Base-by-base conservation (phyloP, 2,329 filamentous ascomycete genomes). In the Aspergillus fischeri region DNA sequence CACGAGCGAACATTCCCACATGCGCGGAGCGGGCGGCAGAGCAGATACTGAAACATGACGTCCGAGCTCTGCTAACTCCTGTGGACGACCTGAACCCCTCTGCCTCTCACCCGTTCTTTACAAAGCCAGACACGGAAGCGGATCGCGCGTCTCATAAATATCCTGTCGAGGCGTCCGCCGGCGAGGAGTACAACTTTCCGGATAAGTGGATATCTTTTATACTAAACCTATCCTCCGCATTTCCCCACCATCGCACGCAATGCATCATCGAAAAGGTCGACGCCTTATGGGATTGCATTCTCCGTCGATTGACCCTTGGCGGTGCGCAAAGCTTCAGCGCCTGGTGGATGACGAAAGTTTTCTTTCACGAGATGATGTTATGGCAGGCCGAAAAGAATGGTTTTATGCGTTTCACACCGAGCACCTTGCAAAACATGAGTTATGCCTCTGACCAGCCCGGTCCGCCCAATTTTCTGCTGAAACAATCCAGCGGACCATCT, bases 351-450 rank as follows among this genome's bases (percentile, higher is more conserved):
- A 92, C 92, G 3, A 96, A 97, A 72, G 92, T 93, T 57, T 97
- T 93, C 81, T 84, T 97, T 53, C 92, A 97, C 68, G 93, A 97
- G 76, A 95, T 96, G 90, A 86, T 92, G 51, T 83, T 89, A 56
- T 97, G 95, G 82, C 80, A 96, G 64, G 91, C 91, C 0, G 91
- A 95, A 67, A 87, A 92, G 66, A 93, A 92, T 52, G 93, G 93
- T 0, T 97, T 97, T 70, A 86, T 97, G 78, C 80, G 81, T 32
- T 79, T 81, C 60, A 73, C 74, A 2, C 76, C 76, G 1, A 69
- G 66, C 47, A 69, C 70, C 25, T 57, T 74, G 51, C 70, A 70
- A 49, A 67, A 61, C 45, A 63, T 67, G 21, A 61, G 56, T 1
- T 63, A 70, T 49, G 63, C 60, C 6, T 45, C 62, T 0, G 64